Base-by-base conservation (phyloP, 2,329 filamentous ascomycete genomes). In the Hymenoscyphus infarciens region DNA sequence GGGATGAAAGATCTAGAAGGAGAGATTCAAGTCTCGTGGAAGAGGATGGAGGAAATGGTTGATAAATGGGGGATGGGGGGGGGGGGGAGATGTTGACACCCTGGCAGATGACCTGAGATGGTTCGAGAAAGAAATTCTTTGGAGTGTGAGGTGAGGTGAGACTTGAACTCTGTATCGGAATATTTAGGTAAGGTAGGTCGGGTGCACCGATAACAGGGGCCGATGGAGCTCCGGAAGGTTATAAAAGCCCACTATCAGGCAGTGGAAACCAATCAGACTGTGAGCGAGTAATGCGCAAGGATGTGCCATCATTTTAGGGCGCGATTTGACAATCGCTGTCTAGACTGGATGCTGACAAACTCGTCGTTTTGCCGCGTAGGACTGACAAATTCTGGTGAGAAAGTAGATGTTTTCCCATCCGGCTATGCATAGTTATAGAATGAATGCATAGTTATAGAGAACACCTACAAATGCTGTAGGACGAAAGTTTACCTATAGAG, bases 1-100 rank as follows among this genome's bases (percentile, higher is more conserved):
- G 19, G 19, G 45, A 13, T 52, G 45, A 25, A 11, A 52, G 10
- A 52, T 52, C 8, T 52, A 25, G 19, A 13, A 22, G 19, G 22
- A 49, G 42, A 49, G 42, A 49, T 49, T 11, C 19, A 19, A 22
- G 42, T 22, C 42, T 49, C 42, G 33, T 49, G 11, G 19, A 22
- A 52, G 45, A 13, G 19, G 22, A 25, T 52, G 45, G n/a, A 3
- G 19, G 45, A 52, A 22, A 52, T 52, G 45, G 19, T 13, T 4
- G 22, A 52, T 3, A 52, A 52, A 52, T 52, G 25, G 45, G 19
- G n/a, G n/a, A n/a, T n/a, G n/a, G n/a, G n/a, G n/a, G n/a, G n/a
- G n/a, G n/a, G n/a, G n/a, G 45, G 45, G 45, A 52, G 45, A 52
- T 52, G 45, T 52, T 52, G 45, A 52, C 45, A 52, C 45, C 45